Evolutionary conservation across 2,329 filamentous ascomycete species (phyloP).

Genomic region (Fusarium haematococcum): DNA sequence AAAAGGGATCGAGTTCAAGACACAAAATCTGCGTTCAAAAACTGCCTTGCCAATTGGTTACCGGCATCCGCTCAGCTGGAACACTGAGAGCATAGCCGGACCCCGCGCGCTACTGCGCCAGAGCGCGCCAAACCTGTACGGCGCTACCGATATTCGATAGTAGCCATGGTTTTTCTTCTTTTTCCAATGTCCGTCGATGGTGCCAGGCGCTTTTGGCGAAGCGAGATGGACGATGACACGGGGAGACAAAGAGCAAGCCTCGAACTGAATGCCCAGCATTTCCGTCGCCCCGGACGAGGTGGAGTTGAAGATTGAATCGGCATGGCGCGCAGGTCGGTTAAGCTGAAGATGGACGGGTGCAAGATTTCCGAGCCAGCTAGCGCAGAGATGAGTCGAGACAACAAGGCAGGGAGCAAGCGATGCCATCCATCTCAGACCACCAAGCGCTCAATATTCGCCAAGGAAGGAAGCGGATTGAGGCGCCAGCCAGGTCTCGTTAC

Average conservation of each 20-base stretch:
- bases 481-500: constrained; percentile 5
- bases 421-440: neutral
- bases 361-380: constrained; percentile 7
- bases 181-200: constrained; percentile 6
- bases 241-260: neutral
- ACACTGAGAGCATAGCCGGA: constrained; percentile 15
- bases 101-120: constrained; percentile 34
- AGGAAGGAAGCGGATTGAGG: constrained; percentile 1
- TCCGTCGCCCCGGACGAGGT: constrained; percentile 3
- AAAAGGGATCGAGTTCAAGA: constrained; percentile 5
- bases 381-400: constrained; percentile 8
- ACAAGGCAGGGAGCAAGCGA: constrained; percentile 3
- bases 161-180: constrained; percentile 28
- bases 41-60: constrained; percentile 37
- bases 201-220: constrained; percentile 7
- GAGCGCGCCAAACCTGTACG: constrained; percentile 14
- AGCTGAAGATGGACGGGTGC: neutral
- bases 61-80: constrained; percentile 39
- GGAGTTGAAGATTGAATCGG: constrained; percentile 24
- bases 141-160: constrained; percentile 18
- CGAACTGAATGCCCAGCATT: constrained; percentile 26
- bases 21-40: neutral
- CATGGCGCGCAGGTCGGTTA: constrained; percentile 14
- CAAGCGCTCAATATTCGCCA: neutral
- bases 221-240: neutral